Conservation (phyloP, 352 stramenopile genomes). For the Pythium insidiosum region DNA sequence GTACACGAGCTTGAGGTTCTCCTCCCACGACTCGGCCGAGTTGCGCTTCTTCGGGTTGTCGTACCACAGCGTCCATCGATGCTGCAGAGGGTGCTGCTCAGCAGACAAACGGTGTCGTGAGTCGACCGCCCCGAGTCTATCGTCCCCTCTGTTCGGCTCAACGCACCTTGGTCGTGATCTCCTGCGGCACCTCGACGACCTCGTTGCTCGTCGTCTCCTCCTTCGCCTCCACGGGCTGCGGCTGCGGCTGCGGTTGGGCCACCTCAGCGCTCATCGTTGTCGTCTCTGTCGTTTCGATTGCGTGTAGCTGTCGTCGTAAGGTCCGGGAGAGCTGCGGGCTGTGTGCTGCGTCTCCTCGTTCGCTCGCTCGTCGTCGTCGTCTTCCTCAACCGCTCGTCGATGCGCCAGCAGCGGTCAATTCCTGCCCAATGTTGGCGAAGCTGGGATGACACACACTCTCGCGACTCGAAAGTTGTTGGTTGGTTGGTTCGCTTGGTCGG, state of each 20-base stretch:
- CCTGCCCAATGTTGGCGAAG: not conserved
- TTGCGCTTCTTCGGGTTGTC: conserved; percentile 88
- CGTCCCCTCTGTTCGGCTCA: not conserved
- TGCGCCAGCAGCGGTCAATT: too few relatives aligned
- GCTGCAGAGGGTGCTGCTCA: conserved; percentile 73
- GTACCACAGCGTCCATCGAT: conserved; percentile 87
- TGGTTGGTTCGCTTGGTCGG: conserved; percentile 21
- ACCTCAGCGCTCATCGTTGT: conserved; percentile 18
- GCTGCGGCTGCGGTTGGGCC: conserved; percentile 9
- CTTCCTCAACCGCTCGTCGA: too few relatives aligned
- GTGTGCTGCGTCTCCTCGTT: not conserved
- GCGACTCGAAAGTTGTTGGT: too few relatives aligned
- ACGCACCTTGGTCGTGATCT: conserved; percentile 55
- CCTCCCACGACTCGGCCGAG: conserved; percentile 82
- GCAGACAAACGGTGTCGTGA: conserved; percentile 14
- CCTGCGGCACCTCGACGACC: conserved; percentile 28
- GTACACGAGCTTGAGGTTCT: conserved; percentile 90
- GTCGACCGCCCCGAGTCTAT: not conserved
- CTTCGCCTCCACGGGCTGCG: conserved; percentile 26
- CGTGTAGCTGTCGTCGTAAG: not conserved
- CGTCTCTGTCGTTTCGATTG: not conserved
- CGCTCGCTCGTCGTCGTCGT: too few relatives aligned
- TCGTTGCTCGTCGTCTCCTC: conserved; percentile 20
- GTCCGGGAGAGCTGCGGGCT: too few relatives aligned
- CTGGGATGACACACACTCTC: conserved; percentile 6